These are phyloP conservation scores for Pseudonectria foliicola DNA, from an alignment of 2,329 filamentous ascomycete species.

Conservation along the genomic window DNA sequence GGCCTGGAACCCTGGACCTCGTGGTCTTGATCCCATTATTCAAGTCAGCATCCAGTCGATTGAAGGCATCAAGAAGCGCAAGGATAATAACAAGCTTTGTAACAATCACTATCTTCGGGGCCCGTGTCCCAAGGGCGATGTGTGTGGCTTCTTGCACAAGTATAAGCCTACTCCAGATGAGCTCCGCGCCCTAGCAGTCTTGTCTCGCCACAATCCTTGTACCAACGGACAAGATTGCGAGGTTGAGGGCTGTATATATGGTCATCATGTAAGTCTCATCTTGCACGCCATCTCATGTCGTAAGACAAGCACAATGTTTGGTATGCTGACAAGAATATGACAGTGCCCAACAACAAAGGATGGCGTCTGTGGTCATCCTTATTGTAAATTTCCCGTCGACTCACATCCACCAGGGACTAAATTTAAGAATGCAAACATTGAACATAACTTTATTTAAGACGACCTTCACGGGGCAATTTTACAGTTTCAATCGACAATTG, in stretches of 20 bases:
- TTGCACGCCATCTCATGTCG: not conserved
- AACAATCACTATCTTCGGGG: slow-evolving; percentile 56
- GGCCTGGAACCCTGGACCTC: slow-evolving; percentile 46
- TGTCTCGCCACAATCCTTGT: slow-evolving; percentile 53
- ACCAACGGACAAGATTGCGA: slow-evolving; percentile 51
- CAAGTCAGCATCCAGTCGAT: slow-evolving; percentile 37
- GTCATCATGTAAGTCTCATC: slow-evolving; percentile 46
- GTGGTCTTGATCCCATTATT: slow-evolving; percentile 49
- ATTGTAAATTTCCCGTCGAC: slow-evolving; percentile 47
- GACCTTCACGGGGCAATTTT: no score
- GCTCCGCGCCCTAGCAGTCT: slow-evolving; percentile 46
- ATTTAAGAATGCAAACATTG: slow-evolving; percentile 32
- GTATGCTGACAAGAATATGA: slow-evolving; percentile 3
- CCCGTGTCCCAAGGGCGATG: slow-evolving; percentile 46
- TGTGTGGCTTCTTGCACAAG: slow-evolving; percentile 51
- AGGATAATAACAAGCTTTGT: slow-evolving; percentile 50
- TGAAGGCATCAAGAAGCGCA: slow-evolving; percentile 50
- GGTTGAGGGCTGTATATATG: slow-evolving; percentile 53
- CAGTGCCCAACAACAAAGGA: slow-evolving; percentile 49
- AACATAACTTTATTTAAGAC: slow-evolving; percentile 21
- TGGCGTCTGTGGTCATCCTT: slow-evolving; percentile 44
- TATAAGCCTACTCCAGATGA: slow-evolving; percentile 48
- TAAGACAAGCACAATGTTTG: not conserved
- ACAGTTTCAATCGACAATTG: no score
- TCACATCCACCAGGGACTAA: slow-evolving; percentile 53